phyloP scores from a whole-genome alignment of 2,329 filamentous ascomycete species.

The Colletotrichum shisoi region DNA sequence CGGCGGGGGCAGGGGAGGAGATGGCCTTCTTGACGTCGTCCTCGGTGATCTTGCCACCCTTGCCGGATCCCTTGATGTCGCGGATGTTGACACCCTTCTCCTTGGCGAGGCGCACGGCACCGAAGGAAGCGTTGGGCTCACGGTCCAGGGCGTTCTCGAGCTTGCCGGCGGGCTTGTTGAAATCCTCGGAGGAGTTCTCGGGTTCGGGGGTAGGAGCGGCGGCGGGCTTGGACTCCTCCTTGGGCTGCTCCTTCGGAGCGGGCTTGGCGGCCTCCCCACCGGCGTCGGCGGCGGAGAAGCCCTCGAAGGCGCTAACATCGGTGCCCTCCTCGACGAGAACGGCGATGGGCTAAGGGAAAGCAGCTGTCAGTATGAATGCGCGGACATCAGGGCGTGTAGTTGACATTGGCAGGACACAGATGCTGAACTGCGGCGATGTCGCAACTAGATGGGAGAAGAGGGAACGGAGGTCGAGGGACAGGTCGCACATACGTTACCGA shows the following conservation, averaged over 20 bases:
- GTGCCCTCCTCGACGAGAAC: conserved; percentile 90
- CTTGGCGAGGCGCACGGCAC: conserved; percentile 81
- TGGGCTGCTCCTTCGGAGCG: conserved; percentile 71
- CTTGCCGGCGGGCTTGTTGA: conserved; percentile 76
- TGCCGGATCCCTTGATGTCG: conserved; percentile 84
- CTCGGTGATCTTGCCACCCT: conserved; percentile 86
- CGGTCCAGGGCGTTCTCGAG: conserved; percentile 87
- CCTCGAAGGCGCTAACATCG: conserved; percentile 87
- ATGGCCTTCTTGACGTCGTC: conserved; percentile 90
- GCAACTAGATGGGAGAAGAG: conserved; percentile 18
- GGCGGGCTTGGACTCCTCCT: conserved; percentile 69
- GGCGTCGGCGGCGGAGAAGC: conserved; percentile 87
- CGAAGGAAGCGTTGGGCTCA: conserved; percentile 74
- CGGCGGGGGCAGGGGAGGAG: conserved; percentile 62
- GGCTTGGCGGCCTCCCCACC: conserved; percentile 77
- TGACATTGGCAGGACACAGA: neutral
- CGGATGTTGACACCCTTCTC: conserved; percentile 83
- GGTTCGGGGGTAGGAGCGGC: conserved; percentile 64
- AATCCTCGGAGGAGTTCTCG: conserved; percentile 50
- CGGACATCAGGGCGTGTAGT: conserved; percentile 34
- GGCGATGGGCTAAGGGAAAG: conserved; percentile 79
- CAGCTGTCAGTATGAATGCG: conserved; percentile 27
- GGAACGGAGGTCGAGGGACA: conserved; percentile 17
- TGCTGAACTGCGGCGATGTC: conserved; percentile 10
- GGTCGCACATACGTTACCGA: conserved; percentile 81